Percentiles rank a stretch among this genome's conserved stretches.
phyloP scores from a whole-genome alignment of 306 rosid species.

The Pterocarpus macrocarpus region DNA sequence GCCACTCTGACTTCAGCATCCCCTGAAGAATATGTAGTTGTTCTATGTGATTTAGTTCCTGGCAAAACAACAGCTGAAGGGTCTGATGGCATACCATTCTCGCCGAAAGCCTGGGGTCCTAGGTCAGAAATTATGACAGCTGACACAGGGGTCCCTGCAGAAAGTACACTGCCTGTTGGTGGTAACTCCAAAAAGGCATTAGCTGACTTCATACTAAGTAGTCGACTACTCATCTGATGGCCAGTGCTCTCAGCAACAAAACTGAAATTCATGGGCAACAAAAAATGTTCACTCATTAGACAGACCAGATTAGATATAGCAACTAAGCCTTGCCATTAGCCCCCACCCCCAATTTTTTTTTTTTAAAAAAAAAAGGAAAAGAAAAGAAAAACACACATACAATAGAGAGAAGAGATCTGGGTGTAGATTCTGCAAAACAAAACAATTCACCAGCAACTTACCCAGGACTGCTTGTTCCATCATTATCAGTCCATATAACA shows the following conservation, averaged over 20 bases:
- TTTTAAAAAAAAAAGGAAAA: no score
- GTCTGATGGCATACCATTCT: slow-evolving; percentile 47
- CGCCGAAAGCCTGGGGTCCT: slow-evolving; percentile 34
- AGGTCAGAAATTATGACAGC: slow-evolving; percentile 80
- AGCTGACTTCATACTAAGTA: slow-evolving; percentile 87
- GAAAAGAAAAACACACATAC: no score
- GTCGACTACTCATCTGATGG: slow-evolving; percentile 87
- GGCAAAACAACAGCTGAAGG: slow-evolving; percentile 38
- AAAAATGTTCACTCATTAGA: slow-evolving; percentile 24
- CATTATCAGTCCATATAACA: slow-evolving; percentile 76
- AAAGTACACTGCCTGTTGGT: slow-evolving; percentile 63
- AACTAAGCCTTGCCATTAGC: slow-evolving; percentile 9
- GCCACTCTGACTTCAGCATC: slow-evolving; percentile 68
- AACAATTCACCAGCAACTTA: slow-evolving; percentile 55
- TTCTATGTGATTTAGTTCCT: slow-evolving; percentile 47
- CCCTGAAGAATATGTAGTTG: slow-evolving; percentile 47
- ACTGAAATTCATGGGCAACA: slow-evolving; percentile 58
- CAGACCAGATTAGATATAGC: slow-evolving; percentile 17
- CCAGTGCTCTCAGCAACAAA: slow-evolving; percentile 95
- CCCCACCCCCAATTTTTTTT: no score
- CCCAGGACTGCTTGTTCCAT: slow-evolving; percentile 92
- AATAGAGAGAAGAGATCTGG: background rate
- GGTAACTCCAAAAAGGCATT: slow-evolving; percentile 93
- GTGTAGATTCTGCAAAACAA: slow-evolving; percentile 16
- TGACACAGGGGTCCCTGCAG: slow-evolving; percentile 74